Percentiles rank a stretch among this genome's conserved stretches.
These are phyloP conservation scores for Conticribra guillardii DNA, from an alignment of 108 stramenopile genomes.

Conservation along the genomic window DNA sequence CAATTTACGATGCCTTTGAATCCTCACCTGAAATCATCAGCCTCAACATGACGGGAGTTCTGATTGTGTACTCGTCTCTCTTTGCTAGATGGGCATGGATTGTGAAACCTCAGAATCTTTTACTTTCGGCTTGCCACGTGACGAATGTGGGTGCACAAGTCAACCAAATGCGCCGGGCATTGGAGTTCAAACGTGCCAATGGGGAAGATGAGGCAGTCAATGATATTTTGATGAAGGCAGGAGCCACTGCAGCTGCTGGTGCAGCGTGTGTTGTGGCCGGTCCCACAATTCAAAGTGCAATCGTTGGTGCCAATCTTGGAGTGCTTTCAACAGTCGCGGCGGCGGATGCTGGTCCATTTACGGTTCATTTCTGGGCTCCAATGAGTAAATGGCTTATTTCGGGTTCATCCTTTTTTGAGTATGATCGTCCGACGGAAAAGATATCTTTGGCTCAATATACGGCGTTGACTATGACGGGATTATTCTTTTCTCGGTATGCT, in stretches of 20 bases:
- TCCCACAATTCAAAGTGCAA: slow-evolving; percentile 54
- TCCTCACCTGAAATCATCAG: slow-evolving; percentile 84
- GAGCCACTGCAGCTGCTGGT: slow-evolving; percentile 64
- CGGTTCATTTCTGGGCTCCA: slow-evolving; percentile 83
- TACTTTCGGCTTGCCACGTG: slow-evolving; percentile 73
- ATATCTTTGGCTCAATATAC: slow-evolving; percentile 85
- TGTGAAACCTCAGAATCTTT: slow-evolving; percentile 80
- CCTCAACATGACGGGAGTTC: slow-evolving; percentile 88
- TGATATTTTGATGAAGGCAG: slow-evolving; percentile 66
- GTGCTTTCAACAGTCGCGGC: slow-evolving; percentile 68
- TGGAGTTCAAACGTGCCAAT: slow-evolving; percentile 70
- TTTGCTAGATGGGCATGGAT: slow-evolving; percentile 87
- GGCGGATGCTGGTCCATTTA: slow-evolving; percentile 72
- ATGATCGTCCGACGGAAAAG: slow-evolving; percentile 87
- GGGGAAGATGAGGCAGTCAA: slow-evolving; percentile 74
- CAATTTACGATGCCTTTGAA: slow-evolving; percentile 82
- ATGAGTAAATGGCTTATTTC: slow-evolving; percentile 90
- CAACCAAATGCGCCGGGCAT: slow-evolving; percentile 81
- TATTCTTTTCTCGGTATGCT: slow-evolving; percentile 86
- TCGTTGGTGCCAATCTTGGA: slow-evolving; percentile 65
- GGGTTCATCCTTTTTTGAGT: slow-evolving; percentile 81
- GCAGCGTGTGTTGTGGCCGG: slow-evolving; percentile 63
- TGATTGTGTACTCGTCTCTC: slow-evolving; percentile 81
- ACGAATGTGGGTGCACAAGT: slow-evolving; percentile 81
- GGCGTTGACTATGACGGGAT: slow-evolving; percentile 82